Evolutionary conservation across 805 yeast genomes (phyloP), one percentile per base, ranked within the genome.

Genomic region (Allodekkera sacchari): DNA sequence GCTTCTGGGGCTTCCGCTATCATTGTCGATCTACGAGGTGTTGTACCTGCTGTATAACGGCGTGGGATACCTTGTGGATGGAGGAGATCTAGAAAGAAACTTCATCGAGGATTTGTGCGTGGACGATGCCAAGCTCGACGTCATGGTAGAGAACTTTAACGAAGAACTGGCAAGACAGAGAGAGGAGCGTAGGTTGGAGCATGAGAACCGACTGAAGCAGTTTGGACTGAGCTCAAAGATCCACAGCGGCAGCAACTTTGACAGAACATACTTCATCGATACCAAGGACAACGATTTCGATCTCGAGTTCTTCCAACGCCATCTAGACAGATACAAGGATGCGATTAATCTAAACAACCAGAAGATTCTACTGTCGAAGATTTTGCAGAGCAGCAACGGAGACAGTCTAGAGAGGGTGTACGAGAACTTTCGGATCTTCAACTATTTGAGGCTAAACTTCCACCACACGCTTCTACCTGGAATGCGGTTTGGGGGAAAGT

Each of bases 401-500:
- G 33, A 17, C 30, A 34, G n/a, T 19, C 7, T 28, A 4, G 16
- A 9, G 5, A 40, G 43, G 24, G 20, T 46, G 11, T 33, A 38
- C 33, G 25, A 36, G 21, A 34, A 47, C 21, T 50, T 39, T 31
- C 25, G 36, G 13, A 34, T 43, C 13, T 54, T 43, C 29, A 39
- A 39, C 13, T 35, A 41, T 14, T 36, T 52, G 21, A 46, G 39
- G 27, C 20, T 19, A 17, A 25, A 27, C 15, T 45, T 25, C 26
- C 48, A 50, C 10, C 75, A 71, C 2, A 80, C 65, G 51, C 72
- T 61, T 35, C 43, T 85, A 20, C 96, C 97, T 0, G 98, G 98
- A 0, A 60, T 87, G 20, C 68, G 95, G 36, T 89, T 88, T 54
- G 98, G 98, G 2, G 94, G 95, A 5, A 75, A 75, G 33, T 87